Evolutionary conservation across 1,284 basidiomycete species (phyloP).

Genomic region (Laetiporus sulphureus): DNA sequence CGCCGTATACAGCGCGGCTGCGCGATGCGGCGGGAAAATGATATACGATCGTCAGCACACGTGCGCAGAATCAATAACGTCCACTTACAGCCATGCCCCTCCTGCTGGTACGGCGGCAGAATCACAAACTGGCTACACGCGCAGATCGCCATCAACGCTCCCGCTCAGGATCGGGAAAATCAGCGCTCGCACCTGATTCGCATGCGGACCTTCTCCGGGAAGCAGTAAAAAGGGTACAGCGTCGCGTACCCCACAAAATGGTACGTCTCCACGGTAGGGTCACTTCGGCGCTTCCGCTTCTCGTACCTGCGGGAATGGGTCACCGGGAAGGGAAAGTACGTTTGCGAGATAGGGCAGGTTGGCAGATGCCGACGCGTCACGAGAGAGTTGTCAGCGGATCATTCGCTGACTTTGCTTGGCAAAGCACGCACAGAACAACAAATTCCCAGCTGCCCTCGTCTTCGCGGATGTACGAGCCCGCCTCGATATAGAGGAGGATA

Average conservation of each 20-base stretch:
- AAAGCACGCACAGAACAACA: constrained; percentile 58
- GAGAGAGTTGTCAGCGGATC: not conserved
- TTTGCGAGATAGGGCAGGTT: no score
- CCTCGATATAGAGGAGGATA: constrained; percentile 93
- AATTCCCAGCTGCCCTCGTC: constrained; percentile 90
- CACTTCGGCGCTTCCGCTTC: constrained; percentile 59
- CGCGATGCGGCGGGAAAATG: not conserved
- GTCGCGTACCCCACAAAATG: constrained; percentile 93
- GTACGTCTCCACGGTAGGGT: constrained; percentile 53
- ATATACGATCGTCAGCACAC: not conserved
- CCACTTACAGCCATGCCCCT: constrained; percentile 88
- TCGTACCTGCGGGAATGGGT: constrained; percentile 57
- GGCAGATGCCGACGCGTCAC: not conserved
- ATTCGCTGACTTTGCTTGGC: not conserved
- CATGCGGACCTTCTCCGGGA: constrained; percentile 81
- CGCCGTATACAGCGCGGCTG: constrained; percentile 84
- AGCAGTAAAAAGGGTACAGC: constrained; percentile 90
- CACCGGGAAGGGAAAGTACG: not conserved
- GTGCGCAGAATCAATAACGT: not conserved
- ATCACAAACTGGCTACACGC: constrained; percentile 96
- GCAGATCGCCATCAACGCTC: not conserved
- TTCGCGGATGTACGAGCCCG: constrained; percentile 88
- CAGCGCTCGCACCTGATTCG: constrained; percentile 71
- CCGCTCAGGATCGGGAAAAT: not conserved
- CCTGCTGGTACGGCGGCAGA: constrained; percentile 84